phyloP scores from a whole-genome alignment of 257 asterid species.

The Rehmannia glutinosa region DNA sequence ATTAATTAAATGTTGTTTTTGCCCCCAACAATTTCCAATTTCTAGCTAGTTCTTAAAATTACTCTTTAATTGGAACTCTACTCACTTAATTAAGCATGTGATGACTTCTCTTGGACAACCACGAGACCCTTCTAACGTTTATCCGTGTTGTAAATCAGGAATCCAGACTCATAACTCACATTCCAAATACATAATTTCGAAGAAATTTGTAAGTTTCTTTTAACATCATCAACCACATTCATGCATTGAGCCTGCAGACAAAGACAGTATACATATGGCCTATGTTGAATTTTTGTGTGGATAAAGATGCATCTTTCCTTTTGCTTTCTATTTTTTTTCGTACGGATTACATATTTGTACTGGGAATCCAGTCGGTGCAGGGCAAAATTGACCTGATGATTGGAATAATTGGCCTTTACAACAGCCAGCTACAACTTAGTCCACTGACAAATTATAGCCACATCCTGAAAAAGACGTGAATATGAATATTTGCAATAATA shows the following conservation, averaged over 20 bases:
- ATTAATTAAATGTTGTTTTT: no score
- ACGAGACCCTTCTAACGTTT: no score
- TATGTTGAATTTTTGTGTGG: slow-evolving; percentile 1
- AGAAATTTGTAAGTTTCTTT: no score
- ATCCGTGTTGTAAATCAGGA: no score
- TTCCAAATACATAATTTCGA: no score
- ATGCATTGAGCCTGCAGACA: slow-evolving; percentile 8
- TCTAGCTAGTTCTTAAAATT: no score
- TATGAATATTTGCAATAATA: background rate
- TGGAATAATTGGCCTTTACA: slow-evolving; percentile 19
- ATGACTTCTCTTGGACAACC: no score
- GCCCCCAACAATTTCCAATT: no score
- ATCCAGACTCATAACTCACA: no score
- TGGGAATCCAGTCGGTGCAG: slow-evolving; percentile 14
- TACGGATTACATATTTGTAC: slow-evolving; percentile 28
- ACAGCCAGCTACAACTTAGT: slow-evolving; percentile 6
- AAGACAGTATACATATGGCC: background rate
- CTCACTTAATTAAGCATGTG: no score
- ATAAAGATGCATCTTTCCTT: slow-evolving; percentile 4
- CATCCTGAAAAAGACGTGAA: slow-evolving; percentile 18
- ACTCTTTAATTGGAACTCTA: no score
- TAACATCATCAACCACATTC: background rate
- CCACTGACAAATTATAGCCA: slow-evolving; percentile 22
- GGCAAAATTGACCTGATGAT: slow-evolving; percentile 22
- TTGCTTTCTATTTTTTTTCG: background rate